A percentile compares a stretch with the other conserved stretches of the same genome.
These are phyloP conservation scores for Leccinum broughii DNA, from an alignment of 768 basidiomycete species.

Conservation along the genomic window DNA sequence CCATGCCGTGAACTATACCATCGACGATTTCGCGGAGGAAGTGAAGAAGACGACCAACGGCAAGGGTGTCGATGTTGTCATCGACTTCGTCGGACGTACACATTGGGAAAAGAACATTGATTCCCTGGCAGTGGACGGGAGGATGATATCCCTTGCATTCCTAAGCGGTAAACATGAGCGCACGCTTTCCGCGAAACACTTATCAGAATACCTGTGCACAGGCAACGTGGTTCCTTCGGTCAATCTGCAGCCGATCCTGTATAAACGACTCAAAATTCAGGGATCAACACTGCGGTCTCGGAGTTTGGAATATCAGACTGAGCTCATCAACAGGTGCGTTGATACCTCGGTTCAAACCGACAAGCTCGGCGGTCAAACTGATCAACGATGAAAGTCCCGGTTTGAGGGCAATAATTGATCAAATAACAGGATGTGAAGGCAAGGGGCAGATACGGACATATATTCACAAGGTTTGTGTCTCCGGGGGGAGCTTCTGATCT, in stretches of 20 bases:
- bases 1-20: conserved; percentile 82
- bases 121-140: conserved; percentile 66
- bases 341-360: conserved; percentile 26
- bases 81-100: conserved; percentile 80
- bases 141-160: conserved; percentile 67
- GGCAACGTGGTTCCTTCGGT: conserved; percentile 52
- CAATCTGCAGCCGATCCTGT: conserved; percentile 67
- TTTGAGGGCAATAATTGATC: conserved; percentile 56
- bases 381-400: conserved; percentile 29
- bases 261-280: conserved; percentile 84
- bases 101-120: conserved; percentile 78
- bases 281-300: conserved; percentile 86
- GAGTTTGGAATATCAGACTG: conserved; percentile 71
- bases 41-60: conserved; percentile 66
- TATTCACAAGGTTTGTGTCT: conserved; percentile 66
- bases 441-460: conserved; percentile 66
- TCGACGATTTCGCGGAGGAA: conserved; percentile 73
- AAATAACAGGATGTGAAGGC: conserved; percentile 59
- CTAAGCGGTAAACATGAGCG: conserved; percentile 56
- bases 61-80: conserved; percentile 77
- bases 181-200: conserved; percentile 19
- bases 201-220: conserved; percentile 32
- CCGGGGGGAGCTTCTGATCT: conserved; percentile 13
- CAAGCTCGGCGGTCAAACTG: not conserved
- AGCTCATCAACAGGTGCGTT: conserved; percentile 61